Evolutionary conservation across 2,329 filamentous ascomycete genomes (phyloP).

Genomic region (Elsinoe perseae): DNA sequence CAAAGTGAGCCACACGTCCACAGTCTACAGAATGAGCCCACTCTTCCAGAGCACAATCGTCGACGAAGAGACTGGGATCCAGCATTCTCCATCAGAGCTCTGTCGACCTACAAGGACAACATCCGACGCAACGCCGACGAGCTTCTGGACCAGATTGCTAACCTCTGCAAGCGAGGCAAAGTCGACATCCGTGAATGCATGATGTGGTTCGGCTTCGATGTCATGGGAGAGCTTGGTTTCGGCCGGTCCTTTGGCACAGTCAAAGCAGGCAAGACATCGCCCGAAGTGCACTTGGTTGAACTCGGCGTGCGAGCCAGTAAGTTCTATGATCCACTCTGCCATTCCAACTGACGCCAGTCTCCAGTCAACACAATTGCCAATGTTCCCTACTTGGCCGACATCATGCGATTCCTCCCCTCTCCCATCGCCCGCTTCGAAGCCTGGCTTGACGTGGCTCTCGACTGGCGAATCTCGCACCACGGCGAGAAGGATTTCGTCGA

Average conservation of each 20-base stretch:
- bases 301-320: not conserved
- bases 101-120: slow-evolving; percentile 37
- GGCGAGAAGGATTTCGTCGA: slow-evolving; percentile 2
- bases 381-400: not conserved
- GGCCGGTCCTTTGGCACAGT: slow-evolving; percentile 34
- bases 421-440: not conserved
- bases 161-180: not conserved
- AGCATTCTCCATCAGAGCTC: slow-evolving; percentile 35
- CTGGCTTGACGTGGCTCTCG: not conserved
- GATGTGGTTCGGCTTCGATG: slow-evolving; percentile 34
- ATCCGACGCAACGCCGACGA: slow-evolving; percentile 20
- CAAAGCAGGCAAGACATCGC: slow-evolving; percentile 1
- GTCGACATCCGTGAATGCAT: slow-evolving; percentile 33
- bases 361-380: not conserved
- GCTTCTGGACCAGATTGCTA: not conserved
- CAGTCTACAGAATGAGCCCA: slow-evolving; percentile 7
- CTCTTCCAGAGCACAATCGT: slow-evolving; percentile 28
- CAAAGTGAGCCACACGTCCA: slow-evolving; percentile 20
- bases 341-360: not conserved
- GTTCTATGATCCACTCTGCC: not conserved
- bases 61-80: slow-evolving; percentile 36
- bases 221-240: slow-evolving; percentile 37
- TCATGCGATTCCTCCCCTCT: not conserved
- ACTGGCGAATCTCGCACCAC: not conserved
- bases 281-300: not conserved